Conservation (phyloP, 768 basidiomycete species). For the Suillus fuscotomentosus region DNA sequence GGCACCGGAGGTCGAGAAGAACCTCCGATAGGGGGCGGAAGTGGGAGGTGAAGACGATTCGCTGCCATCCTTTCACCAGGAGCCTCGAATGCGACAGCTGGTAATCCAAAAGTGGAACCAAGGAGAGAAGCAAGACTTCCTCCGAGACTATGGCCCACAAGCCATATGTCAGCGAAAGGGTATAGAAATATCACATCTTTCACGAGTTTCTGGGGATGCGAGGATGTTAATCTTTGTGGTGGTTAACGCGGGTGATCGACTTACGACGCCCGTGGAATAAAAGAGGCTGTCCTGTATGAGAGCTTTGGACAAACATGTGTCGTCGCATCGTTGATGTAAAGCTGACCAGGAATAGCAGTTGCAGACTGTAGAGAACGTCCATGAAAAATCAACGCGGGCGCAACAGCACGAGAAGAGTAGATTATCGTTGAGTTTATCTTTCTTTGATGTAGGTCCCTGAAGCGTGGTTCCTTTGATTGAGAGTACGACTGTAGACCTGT, state of each 20-base stretch:
- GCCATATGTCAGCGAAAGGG: slow-evolving; percentile 60
- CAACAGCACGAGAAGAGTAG: slow-evolving; percentile 92
- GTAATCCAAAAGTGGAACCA: slow-evolving; percentile 62
- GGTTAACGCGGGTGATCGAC: slow-evolving; percentile 23
- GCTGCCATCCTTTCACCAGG: slow-evolving; percentile 66
- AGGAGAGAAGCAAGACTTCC: slow-evolving; percentile 64
- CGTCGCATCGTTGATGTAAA: slow-evolving; percentile 69
- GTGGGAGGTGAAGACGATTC: slow-evolving; percentile 57
- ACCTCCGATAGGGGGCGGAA: slow-evolving; percentile 35
- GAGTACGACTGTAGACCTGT: slow-evolving; percentile 81
- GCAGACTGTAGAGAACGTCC: slow-evolving; percentile 85
- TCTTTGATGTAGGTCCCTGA: slow-evolving; percentile 80
- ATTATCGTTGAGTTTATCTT: slow-evolving; percentile 94
- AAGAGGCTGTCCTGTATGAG: slow-evolving; percentile 90
- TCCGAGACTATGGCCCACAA: slow-evolving; percentile 62
- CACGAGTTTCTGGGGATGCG: slow-evolving; percentile 44
- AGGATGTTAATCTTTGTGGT: background rate
- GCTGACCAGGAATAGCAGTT: slow-evolving; percentile 63
- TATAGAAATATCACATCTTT: slow-evolving; percentile 57
- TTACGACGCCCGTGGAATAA: slow-evolving; percentile 83
- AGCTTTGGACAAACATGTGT: slow-evolving; percentile 78
- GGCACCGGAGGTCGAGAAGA: slow-evolving; percentile 23
- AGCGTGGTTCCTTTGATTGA: slow-evolving; percentile 91
- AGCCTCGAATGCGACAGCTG: slow-evolving; percentile 63
- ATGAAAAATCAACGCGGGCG: slow-evolving; percentile 83